Conservation (phyloP, 2,329 filamentous ascomycete species). For the Trichoderma sp. region DNA sequence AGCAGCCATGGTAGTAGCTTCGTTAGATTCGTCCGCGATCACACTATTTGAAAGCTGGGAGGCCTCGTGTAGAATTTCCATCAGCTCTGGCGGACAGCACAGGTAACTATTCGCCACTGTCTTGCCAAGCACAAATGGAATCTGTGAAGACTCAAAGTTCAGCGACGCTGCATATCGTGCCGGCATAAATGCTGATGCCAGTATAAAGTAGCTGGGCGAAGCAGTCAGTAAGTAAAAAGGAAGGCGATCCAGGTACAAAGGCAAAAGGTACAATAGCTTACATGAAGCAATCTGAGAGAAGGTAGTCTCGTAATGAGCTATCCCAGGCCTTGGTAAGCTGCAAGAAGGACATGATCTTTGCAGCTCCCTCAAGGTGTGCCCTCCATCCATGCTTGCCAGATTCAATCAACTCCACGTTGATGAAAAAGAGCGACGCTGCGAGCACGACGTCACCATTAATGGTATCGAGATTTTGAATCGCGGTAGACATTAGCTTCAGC, state of each 20-base stretch:
- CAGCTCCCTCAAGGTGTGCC: constrained; percentile 46
- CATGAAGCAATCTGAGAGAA: constrained; percentile 49
- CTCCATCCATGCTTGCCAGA: constrained; percentile 48
- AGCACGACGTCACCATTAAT: constrained; percentile 42
- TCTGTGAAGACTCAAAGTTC: constrained; percentile 38
- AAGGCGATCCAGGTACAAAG: too few species aligned
- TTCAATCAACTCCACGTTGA: constrained; percentile 51
- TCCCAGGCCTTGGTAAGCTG: constrained; percentile 34
- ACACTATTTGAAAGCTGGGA: constrained; percentile 38
- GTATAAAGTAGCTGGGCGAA: constrained; percentile 41
- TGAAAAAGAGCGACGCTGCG: constrained; percentile 47
- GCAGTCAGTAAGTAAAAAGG: neutral
- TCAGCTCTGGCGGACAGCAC: constrained; percentile 44
- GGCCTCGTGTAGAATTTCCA: constrained; percentile 44
- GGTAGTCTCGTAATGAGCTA: constrained; percentile 41
- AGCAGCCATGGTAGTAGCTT: constrained; percentile 32
- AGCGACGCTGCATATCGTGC: constrained; percentile 31
- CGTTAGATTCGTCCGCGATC: constrained; percentile 27
- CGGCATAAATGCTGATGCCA: constrained; percentile 44
- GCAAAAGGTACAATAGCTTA: constrained; percentile 26
- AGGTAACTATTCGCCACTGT: constrained; percentile 46
- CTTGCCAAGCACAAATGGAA: constrained; percentile 38
- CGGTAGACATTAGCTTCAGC: constrained; percentile 40
- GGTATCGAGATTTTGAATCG: constrained; percentile 38
- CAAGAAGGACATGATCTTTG: constrained; percentile 42